Evolutionary conservation across 257 asterid genomes (phyloP).

Genomic region (Plantago major): DNA sequence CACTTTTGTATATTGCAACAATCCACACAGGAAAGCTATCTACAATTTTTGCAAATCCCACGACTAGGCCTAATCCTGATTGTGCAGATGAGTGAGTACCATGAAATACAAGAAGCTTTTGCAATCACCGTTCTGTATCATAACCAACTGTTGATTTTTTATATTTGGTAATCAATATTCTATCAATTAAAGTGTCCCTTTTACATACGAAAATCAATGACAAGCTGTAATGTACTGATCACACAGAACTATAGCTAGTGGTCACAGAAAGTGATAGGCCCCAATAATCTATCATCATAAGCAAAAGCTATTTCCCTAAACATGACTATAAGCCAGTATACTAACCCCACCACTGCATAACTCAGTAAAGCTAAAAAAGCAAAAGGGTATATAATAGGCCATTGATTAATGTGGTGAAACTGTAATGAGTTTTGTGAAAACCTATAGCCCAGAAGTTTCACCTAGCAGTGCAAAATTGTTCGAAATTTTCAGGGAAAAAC

Average conservation of each 20-base stretch:
- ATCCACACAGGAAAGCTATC: not conserved
- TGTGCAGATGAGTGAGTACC: not conserved
- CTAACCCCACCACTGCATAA: conserved; percentile 11
- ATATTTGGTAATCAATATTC: not conserved
- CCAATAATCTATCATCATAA: conserved; percentile 1
- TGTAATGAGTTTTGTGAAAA: not conserved
- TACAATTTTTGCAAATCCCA: not conserved
- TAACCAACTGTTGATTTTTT: not conserved
- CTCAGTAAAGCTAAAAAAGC: not conserved
- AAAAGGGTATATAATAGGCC: not conserved
- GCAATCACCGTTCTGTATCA: not conserved
- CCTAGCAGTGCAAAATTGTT: no score
- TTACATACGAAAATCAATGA: not conserved
- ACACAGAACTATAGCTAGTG: conserved; percentile 2
- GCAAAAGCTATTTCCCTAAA: not conserved
- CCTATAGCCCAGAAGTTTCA: no score
- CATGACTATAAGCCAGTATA: conserved; percentile 8
- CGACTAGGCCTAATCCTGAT: conserved; percentile 4
- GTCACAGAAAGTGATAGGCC: conserved; percentile 13
- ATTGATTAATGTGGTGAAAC: not conserved
- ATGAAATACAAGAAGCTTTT: not conserved
- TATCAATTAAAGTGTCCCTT: not conserved
- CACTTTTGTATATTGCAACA: not conserved
- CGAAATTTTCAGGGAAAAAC: no score
- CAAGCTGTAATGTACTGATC: conserved; percentile 16